Evolutionary conservation across 1,139 yeast species (phyloP).

Genomic region (Magnusiomyces clavatus): DNA sequence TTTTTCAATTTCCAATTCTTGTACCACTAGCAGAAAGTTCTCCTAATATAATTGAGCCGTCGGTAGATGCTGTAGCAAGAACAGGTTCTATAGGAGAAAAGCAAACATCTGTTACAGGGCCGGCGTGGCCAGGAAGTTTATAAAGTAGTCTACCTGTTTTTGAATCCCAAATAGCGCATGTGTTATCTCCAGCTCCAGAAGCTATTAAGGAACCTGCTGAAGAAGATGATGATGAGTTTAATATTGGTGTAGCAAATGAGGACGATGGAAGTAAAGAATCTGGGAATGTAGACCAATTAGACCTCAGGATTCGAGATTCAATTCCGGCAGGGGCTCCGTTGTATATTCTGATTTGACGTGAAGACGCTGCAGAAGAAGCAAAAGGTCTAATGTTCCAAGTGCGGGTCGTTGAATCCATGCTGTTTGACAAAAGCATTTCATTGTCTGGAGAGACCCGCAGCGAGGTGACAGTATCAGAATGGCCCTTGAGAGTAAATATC

Average conservation of each 20-base stretch:
- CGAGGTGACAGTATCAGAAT: slow-evolving; percentile 46
- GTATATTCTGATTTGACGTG: slow-evolving; percentile 41
- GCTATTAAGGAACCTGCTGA: slow-evolving; percentile 31
- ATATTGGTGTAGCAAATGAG: slow-evolving; percentile 1
- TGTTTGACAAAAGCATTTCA: slow-evolving; percentile 44
- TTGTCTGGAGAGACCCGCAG: slow-evolving; percentile 45
- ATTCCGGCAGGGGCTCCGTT: slow-evolving; percentile 54
- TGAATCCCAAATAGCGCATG: slow-evolving; percentile 57
- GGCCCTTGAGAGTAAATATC: slow-evolving; percentile 38
- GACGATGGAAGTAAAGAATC: not conserved
- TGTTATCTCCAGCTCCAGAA: slow-evolving; percentile 54
- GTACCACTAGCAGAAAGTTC: slow-evolving; percentile 11
- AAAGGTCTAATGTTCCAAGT: slow-evolving; percentile 48
- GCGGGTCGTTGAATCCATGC: slow-evolving; percentile 50
- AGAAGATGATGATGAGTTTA: slow-evolving; percentile 1
- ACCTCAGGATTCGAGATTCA: slow-evolving; percentile 47
- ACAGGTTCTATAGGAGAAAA: slow-evolving; percentile 28
- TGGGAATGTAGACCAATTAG: slow-evolving; percentile 20
- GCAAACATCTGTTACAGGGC: slow-evolving; percentile 54
- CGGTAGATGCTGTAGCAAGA: slow-evolving; percentile 24
- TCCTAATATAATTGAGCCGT: slow-evolving; percentile 25
- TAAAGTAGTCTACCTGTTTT: slow-evolving; percentile 40
- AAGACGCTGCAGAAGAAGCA: slow-evolving; percentile 23
- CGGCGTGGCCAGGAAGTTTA: slow-evolving; percentile 53
- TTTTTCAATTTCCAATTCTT: not conserved